Conservation (phyloP, 371 early-diverging fungal genomes). For the Syncephalastrum racemosum region DNA sequence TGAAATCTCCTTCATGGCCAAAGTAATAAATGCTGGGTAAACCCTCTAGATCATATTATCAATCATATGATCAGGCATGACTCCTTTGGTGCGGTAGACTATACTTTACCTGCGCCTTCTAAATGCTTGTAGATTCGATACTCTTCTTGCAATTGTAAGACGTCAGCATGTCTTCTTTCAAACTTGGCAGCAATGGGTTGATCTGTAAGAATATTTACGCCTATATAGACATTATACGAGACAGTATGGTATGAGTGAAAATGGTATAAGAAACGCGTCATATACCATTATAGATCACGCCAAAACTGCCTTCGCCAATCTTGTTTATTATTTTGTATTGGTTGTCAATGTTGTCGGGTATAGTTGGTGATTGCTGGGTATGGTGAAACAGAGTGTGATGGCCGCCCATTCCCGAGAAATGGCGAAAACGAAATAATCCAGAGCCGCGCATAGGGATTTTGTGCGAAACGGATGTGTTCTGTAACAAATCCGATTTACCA, state of each 20-base stretch:
- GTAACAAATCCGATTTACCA: too few relatives aligned
- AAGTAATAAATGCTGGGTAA: constrained; percentile 87
- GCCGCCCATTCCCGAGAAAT: too few relatives aligned
- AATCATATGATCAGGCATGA: background rate
- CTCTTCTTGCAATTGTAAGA: constrained; percentile 12
- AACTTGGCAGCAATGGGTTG: constrained; percentile 15
- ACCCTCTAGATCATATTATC: constrained; percentile 50
- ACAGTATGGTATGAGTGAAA: background rate
- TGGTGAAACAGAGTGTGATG: background rate
- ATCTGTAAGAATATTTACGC: constrained; percentile 7
- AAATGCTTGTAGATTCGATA: constrained; percentile 11
- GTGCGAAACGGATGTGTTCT: too few relatives aligned
- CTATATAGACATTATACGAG: constrained; percentile 4
- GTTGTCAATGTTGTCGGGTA: constrained; percentile 11
- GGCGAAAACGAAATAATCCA: too few relatives aligned
- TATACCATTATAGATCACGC: constrained; percentile 20
- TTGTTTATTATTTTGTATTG: constrained; percentile 8
- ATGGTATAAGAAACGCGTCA: background rate
- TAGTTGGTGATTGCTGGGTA: constrained; percentile 1
- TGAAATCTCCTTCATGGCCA: constrained; percentile 88
- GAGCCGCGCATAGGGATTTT: too few relatives aligned
- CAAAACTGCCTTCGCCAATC: constrained; percentile 19
- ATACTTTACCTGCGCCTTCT: constrained; percentile 12
- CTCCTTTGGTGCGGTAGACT: too few relatives aligned
- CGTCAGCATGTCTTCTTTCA: constrained; percentile 10